Evolutionary conservation across 306 rosid species (phyloP).

Genomic region (Prunus fruticosa): DNA sequence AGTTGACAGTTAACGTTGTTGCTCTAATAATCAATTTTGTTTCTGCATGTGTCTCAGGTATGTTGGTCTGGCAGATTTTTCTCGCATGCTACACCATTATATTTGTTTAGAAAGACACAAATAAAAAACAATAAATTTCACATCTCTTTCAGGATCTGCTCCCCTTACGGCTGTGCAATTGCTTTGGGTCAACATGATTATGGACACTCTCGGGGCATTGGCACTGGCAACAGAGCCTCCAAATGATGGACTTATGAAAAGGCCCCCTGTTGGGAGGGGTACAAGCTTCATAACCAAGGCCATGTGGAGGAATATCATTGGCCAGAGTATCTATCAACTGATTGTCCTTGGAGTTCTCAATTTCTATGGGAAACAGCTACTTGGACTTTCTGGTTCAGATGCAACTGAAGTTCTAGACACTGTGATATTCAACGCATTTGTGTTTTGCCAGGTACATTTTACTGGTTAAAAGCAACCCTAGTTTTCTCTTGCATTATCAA

Average conservation of each 20-base stretch:
- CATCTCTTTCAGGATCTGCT: constrained; percentile 71
- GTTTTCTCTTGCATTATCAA: not conserved
- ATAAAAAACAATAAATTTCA: constrained; percentile 7
- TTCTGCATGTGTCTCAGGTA: constrained; percentile 93
- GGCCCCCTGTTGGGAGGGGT: constrained; percentile 68
- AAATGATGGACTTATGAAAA: constrained; percentile 64
- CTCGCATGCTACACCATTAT: constrained; percentile 1
- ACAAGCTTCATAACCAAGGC: constrained; percentile 71
- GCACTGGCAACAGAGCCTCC: constrained; percentile 99
- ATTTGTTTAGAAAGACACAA: constrained; percentile 16
- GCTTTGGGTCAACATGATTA: constrained; percentile 98
- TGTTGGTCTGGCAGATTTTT: constrained; percentile 15
- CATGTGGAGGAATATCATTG: constrained; percentile 96
- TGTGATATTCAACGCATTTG: constrained; percentile 83
- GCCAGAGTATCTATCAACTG: constrained; percentile 89
- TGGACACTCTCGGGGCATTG: constrained; percentile 98
- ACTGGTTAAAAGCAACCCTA: not conserved
- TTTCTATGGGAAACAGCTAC: constrained; percentile 65
- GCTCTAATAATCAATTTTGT: constrained; percentile 80
- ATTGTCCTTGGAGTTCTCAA: constrained; percentile 57
- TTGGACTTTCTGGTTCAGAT: constrained; percentile 64
- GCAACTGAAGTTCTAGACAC: constrained; percentile 67
- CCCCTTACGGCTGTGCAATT: constrained; percentile 95
- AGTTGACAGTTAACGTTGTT: constrained; percentile 88
- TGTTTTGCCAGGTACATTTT: constrained; percentile 82